Base-by-base conservation (phyloP, 1,284 basidiomycete genomes). In the Boletus coffeatus region DNA sequence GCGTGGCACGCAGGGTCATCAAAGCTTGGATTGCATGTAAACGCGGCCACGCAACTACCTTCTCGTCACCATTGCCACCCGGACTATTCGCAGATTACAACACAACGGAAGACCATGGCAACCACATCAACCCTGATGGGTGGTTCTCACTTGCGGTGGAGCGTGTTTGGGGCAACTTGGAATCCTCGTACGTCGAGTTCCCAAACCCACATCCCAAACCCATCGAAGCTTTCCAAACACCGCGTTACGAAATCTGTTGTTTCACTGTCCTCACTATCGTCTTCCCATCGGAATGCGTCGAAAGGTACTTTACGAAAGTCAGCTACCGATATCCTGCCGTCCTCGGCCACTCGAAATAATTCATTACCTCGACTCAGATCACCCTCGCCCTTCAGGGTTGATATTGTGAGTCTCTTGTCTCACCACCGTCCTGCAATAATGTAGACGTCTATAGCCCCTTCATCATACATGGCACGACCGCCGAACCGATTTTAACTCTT, bases 391-490 rank as follows among this genome's bases (percentile, higher is more conserved):
- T 63, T 75, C 6, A 62, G 25, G 48, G 60, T 72, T 32, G 61
- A 74, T 52, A 67, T 75, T 48, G 71, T 72, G 63, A 70, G 71
- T 57, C 7, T 43, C 7, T 57, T 56, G 6, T 14, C 16, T 25
- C 46, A 39, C 18, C 21, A 11, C 36, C 21, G 41, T 32, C 58
- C 25, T 18, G 53, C 43, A n/a, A 48, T 59, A 57, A 58, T 62
- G 53, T 25, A 58, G 37, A 71, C 58, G 21, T 58, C 50, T 50
- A 61, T 59, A 72, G 74, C 73, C 71, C 18, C 67, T 73, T 53
- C 71, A 75, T 60, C 69, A 75, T 48, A 37, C 67, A 57, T 72
- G 73, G 71, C 74, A 66, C 43, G 64, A 72, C 25, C 72, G 74
- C 43, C 64, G 56, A 57, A 64, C 64, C 5, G 32, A 69, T 13